A percentile compares a stretch with the other conserved stretches of the same genome.
These are phyloP conservation scores for Aspergillus thermomutatus DNA, from an alignment of 2,329 filamentous ascomycete species.

Conservation along the genomic window DNA sequence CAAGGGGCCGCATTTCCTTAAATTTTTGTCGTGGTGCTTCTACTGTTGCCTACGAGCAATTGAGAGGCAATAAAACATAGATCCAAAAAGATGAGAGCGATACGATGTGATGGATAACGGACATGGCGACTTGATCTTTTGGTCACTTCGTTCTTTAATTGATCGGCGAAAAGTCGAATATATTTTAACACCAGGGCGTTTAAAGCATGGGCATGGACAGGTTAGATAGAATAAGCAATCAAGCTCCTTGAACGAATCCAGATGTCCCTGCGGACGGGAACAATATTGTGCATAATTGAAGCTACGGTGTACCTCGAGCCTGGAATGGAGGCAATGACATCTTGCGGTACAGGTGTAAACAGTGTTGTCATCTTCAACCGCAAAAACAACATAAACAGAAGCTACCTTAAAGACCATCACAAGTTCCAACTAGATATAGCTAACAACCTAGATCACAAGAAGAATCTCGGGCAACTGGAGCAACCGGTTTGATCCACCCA, in stretches of 20 bases:
- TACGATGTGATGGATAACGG: not conserved
- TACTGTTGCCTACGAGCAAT: not conserved
- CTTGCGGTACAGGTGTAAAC: too few species aligned
- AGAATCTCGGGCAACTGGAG: too few species aligned
- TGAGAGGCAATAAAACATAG: not conserved
- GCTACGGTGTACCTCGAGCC: not conserved
- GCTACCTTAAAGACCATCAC: not conserved
- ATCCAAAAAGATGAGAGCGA: not conserved
- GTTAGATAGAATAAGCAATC: not conserved
- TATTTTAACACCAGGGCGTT: slow-evolving; percentile 4
- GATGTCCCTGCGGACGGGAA: too few species aligned
- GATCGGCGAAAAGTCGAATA: not conserved
- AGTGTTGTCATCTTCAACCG: not conserved
- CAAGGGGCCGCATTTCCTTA: not conserved
- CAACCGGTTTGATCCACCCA: too few species aligned
- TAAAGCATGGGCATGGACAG: not conserved
- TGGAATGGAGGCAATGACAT: not conserved
- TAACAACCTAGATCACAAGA: too few species aligned
- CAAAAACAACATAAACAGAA: not conserved
- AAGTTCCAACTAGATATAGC: too few species aligned
- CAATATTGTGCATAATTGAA: not conserved
- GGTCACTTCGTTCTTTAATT: not conserved
- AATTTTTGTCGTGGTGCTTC: not conserved
- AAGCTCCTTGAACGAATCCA: not conserved
- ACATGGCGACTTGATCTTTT: not conserved